Base-by-base conservation (phyloP, 2,329 filamentous ascomycete genomes). In the Trichoderma semiorbis region DNA sequence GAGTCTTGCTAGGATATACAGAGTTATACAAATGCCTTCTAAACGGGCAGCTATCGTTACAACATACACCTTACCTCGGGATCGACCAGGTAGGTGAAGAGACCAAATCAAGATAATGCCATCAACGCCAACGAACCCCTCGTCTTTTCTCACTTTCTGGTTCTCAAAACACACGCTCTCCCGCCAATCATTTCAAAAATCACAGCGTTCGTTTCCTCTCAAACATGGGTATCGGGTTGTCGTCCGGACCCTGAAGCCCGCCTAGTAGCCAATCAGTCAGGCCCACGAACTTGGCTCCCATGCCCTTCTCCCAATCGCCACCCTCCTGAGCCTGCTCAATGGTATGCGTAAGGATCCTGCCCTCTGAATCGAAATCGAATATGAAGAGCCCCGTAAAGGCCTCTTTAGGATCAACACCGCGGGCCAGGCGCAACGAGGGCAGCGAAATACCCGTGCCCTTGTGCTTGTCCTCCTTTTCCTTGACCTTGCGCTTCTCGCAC, bases 241-340 rank as follows among this genome's bases (percentile, higher is more conserved):
- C 78, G 8, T 75, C 73, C 6, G 81, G 79, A 62, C 79, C 75
- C 57, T 76, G 78, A 75, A 95, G 91, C 65, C 92, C 92, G 2
- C 95, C 94, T 50, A 98, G 85, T 74, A 99, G 83, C 95, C 96
- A 98, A 80, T 99, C 96, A 18, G 96, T 98, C 75, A 98, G 84
- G 16, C 92, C 94, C 18, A 98, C 94, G 24, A 99, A 92, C 78
- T 91, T 93, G 26, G 93, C 91, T 30, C 93, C 89, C n/a, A 91
- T 84, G 18, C 90, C 94, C 74, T 89, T 90, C 77, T 98, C 95
- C 90, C 92, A 97, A 73, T 93, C 90, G 50, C 91, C 89, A 18
- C 91, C 91, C 77, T 96, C 91, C 77, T 98, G 92, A 1, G 93
- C 92, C 82, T 97, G 93, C 82, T 99, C 96, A 77, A 99, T 98